Evolutionary conservation across 768 basidiomycete genomes (phyloP), one percentile per base, ranked within the genome.

Genomic region (Suillus ampliporus): DNA sequence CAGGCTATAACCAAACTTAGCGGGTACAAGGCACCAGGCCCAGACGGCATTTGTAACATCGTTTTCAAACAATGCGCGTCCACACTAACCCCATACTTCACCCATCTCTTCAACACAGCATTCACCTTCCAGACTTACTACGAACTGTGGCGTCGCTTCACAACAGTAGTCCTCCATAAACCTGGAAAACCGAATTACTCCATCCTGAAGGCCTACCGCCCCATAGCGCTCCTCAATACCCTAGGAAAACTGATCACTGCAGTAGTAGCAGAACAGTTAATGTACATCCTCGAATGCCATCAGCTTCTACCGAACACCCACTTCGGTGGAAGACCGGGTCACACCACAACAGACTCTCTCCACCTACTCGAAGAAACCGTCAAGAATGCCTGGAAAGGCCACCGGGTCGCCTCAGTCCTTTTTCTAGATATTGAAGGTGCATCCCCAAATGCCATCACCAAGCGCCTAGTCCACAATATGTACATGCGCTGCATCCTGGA

Each of bases 361-460:
- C 73, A 77, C 50, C 38, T 68, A 17, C 48, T 75, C 0, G 63
- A 67, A 19, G 54, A 64, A 5, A 65, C 31, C 14, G 64, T 74
- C 38, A 69, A 68, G 46, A 59, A 69, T 17, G 65, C 67, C 19
- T 75, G 71, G 74, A 44, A 67, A 14, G 48, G 58, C 34, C 57
- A 63, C 0, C 58, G 71, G 41, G 73, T 72, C 0, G 75, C 67
- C 2, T 65, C 69, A 1, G 65, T 61, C 0, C 66, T 78, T 1
- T 74, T 72, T 59, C 65, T 77, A 3, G 76, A 78, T 48, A 68
- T 76, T 2, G 62, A 75, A 64, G 70, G 67, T 0, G 71, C 71
- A 0, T 78, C 74, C 54, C 77, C 76, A 0, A 78, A 68, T 35
- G 69, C 64, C 3, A 67, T 62, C 9, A 52, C 64, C 0, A 61